Conservation (phyloP, 2,329 filamentous ascomycete species). For the Hypoxylon sp. region DNA sequence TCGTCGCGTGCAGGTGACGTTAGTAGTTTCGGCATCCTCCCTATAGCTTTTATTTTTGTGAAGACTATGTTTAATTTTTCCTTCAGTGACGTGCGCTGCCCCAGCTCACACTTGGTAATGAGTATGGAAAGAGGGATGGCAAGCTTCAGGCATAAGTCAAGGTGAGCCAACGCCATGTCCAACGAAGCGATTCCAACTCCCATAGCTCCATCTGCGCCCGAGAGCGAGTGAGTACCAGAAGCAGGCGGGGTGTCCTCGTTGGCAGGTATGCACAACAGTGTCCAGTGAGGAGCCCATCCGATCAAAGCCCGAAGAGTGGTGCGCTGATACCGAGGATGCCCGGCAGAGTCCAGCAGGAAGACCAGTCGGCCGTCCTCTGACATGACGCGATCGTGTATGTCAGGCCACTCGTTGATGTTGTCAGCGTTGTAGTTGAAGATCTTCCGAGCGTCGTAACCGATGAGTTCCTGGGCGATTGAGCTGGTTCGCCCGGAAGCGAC, state of each 20-base stretch:
- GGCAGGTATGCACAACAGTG: constrained; percentile 84
- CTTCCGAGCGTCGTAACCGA: constrained; percentile 73
- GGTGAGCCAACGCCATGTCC: constrained; percentile 79
- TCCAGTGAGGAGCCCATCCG: constrained; percentile 96
- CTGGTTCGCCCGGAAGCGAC: constrained; percentile 91
- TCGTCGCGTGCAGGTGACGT: constrained; percentile 58
- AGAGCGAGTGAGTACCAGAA: constrained; percentile 54
- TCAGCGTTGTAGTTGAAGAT: constrained; percentile 86
- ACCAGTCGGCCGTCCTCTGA: constrained; percentile 77
- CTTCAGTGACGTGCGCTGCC: constrained; percentile 74
- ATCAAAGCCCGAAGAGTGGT: constrained; percentile 90
- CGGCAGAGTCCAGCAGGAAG: constrained; percentile 90
- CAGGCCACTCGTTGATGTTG: constrained; percentile 91
- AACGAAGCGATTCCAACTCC: constrained; percentile 63
- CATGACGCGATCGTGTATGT: constrained; percentile 79
- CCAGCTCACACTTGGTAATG: constrained; percentile 90
- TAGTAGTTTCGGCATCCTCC: constrained; percentile 78
- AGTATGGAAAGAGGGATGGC: constrained; percentile 79
- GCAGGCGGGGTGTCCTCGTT: constrained; percentile 67
- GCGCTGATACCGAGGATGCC: constrained; percentile 85
- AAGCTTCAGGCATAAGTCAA: constrained; percentile 85
- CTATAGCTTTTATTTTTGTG: constrained; percentile 77
- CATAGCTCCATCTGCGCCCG: constrained; percentile 57
- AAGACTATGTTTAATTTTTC: constrained; percentile 77
- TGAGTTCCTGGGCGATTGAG: constrained; percentile 90